A percentile compares a stretch with the other conserved stretches of the same genome.
phyloP scores from a whole-genome alignment of 2,329 filamentous ascomycete species.

The Cryphonectria radicalis region DNA sequence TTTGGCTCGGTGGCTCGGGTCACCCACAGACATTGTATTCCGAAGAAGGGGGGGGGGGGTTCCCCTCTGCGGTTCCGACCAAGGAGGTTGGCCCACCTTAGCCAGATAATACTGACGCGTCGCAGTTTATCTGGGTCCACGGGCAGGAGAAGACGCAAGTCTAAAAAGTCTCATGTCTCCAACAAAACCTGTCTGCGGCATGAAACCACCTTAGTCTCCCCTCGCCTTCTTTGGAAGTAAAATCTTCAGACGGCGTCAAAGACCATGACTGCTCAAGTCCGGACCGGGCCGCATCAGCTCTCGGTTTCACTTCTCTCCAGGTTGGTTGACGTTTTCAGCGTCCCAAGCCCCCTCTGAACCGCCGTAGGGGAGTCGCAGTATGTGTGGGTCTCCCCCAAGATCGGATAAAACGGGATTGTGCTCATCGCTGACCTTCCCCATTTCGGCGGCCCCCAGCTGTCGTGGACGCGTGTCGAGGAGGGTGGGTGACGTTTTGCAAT shows the following conservation, averaged over 20 bases:
- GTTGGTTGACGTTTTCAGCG: not conserved
- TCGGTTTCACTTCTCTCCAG: not conserved
- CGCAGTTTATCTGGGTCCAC: constrained; percentile 2
- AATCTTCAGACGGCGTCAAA: not conserved
- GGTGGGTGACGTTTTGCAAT: constrained; percentile 14
- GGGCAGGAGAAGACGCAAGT: not conserved
- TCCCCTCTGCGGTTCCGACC: not conserved
- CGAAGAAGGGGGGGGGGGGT: not conserved
- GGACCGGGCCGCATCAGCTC: constrained; percentile 1
- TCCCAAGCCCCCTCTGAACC: not conserved
- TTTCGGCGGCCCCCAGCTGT: constrained; percentile 1
- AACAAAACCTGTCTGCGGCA: not conserved
- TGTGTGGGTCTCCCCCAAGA: not conserved
- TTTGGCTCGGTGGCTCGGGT: not conserved
- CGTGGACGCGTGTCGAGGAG: constrained; percentile 11
- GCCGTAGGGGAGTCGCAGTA: not conserved
- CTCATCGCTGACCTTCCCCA: constrained; percentile 3
- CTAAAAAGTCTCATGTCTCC: not conserved
- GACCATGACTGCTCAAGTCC: not conserved
- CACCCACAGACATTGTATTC: not conserved
- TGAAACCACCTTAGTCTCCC: not conserved
- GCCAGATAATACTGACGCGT: constrained; percentile 5
- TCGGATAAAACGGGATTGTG: constrained; percentile 13
- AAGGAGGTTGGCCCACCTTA: not conserved
- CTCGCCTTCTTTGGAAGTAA: not conserved